Evolutionary conservation across 2,329 filamentous ascomycete genomes (phyloP), one percentile per base, ranked within the genome.

Genomic region (Cytospora piceae): DNA sequence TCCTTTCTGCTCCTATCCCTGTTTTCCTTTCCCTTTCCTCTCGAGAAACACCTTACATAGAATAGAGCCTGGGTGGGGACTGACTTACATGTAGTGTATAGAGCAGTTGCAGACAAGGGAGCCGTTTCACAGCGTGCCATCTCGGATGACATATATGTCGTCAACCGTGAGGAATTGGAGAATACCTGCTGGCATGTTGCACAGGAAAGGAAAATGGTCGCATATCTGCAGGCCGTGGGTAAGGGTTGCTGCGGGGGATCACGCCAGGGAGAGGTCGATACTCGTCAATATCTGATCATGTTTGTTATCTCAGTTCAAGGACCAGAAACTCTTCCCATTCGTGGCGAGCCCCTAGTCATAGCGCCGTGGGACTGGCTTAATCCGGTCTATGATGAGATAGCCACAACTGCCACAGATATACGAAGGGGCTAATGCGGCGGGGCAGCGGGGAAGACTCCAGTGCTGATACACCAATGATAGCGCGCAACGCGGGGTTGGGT

Each of bases 401-500:
- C 27, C 27, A 29, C 27, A 29, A 5, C 3, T 29, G 5, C 27
- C 5, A 29, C 27, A 5, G 5, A 29, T 5, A 29, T 29, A 3
- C 27, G 27, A 29, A 29, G 27, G 27, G n/a, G 20, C 53, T 24
- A 0, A 61, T 17, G 51, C 39, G 51, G 49, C 49, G 51, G 52
- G 22, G 49, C 2, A 39, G 37, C 51, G 59, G 20, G 20, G n/a
- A 8, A n/a, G 34, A 34, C 2, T 11, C 8, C 7, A 12, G 7
- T 34, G 32, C 32, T 34, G 32, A 34, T 34, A 9, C 24, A n/a
- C 5, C 34, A 53, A 53, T 52, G 22, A 42, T 42, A 49, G 32
- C 51, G 54, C 24, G 51, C 60, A 56, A 49, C 60, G 60, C 60
- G 60, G 60, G 60, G 60, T 46, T 46, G 60, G 60, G 60, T 22